phyloP scores from a whole-genome alignment of 1,139 yeast genomes.

The Sugiyamaella novakii region DNA sequence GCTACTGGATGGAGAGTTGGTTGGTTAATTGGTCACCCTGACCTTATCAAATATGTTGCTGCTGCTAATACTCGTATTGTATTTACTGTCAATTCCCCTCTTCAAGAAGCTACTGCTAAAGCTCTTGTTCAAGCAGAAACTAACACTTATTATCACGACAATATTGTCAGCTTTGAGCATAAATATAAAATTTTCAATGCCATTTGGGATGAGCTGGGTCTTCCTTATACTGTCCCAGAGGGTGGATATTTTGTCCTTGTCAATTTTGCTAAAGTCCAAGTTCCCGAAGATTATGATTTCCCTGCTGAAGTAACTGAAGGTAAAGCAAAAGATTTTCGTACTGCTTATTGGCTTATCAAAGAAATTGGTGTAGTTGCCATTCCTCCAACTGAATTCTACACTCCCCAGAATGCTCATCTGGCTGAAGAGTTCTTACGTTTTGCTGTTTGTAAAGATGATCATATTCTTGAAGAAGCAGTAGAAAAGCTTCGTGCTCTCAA shows the following conservation, averaged over 20 bases:
- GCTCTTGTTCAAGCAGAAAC: constrained; percentile 66
- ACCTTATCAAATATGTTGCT: constrained; percentile 74
- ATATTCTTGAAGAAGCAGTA: constrained; percentile 76
- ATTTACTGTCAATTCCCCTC: constrained; percentile 87
- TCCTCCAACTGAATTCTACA: constrained; percentile 93
- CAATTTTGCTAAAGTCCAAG: constrained; percentile 75
- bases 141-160: constrained; percentile 66
- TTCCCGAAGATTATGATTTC: constrained; percentile 70
- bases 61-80: constrained; percentile 94
- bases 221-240: constrained; percentile 87
- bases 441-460: constrained; percentile 94
- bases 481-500: constrained; percentile 69
- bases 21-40: constrained; percentile 88
- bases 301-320: constrained; percentile 65
- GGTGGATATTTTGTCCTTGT: constrained; percentile 94
- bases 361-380: constrained; percentile 94
- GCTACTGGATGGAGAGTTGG: constrained; percentile 99
- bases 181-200: constrained; percentile 72
- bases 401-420: constrained; percentile 65
- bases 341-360: constrained; percentile 89
- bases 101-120: constrained; percentile 87
- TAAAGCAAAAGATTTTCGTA: constrained; percentile 80
- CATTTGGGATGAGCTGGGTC: constrained; percentile 80
- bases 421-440: constrained; percentile 87
- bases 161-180: constrained; percentile 63